Evolutionary conservation across 345 rosid species (phyloP), one percentile per base, ranked within the genome.

Genomic region (Populus deltoides): DNA sequence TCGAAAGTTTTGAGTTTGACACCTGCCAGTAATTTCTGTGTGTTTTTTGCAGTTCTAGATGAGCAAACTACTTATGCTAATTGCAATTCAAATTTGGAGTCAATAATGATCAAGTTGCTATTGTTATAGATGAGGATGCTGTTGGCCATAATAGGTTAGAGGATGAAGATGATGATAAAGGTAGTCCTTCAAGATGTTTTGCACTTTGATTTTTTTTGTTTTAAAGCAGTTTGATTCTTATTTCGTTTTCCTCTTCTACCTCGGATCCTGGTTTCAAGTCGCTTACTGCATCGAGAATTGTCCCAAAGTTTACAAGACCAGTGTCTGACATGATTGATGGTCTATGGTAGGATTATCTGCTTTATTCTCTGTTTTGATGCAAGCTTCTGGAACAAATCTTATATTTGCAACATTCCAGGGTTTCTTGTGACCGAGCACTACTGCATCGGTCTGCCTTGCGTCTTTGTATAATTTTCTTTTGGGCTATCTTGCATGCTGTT

Each of bases 251-350:
- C 35, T 13, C 68, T 69, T 57, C 72, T 74, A 53, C 39, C 57
- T 12, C 81, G 91, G 98, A 89, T 81, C 99, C 91, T 86, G 98
- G 99, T 77, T 96, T 94, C 92, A 92, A 91, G 90, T 92, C 95
- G 35, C 97, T 96, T 59, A 80, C 97, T 20, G 84, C 93, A 45
- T 97, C 97, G 39, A 90, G 93, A 86, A 80, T 91, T 75, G 85
- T 90, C 72, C 99, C 97, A 63, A 88, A 84, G 85, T 91, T 92
- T 85, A 84, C 97, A 70, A 86, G 98, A 83, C 97, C 94, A 35
- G 82, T 88, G 80, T 83, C 94, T 18, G 93, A 90, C 91, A 85
- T 89, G 90, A 81, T 94, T 63, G 98, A 97, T 84, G 98, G 97
- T 72, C 83, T 97, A 80, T 91, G 98, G 99, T 91, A 76, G 38